Base-by-base conservation (phyloP, 768 basidiomycete genomes). In the Lactarius deliciosus region DNA sequence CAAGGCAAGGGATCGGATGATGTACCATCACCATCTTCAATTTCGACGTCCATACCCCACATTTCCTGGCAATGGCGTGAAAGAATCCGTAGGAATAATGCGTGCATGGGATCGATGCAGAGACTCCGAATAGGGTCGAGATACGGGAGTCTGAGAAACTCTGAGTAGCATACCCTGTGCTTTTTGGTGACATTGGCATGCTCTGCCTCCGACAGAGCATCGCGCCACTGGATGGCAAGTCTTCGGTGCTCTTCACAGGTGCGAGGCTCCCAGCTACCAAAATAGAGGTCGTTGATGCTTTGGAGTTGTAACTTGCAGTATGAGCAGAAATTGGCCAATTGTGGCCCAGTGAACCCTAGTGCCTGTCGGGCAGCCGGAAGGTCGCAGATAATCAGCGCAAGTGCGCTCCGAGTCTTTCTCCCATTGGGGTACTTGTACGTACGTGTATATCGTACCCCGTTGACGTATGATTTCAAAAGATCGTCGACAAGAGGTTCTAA, bases 401-500 rank as follows among this genome's bases (percentile, higher is more conserved):
- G 64, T 0, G 28, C 40, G 6, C 32, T 38, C 47, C 64, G 20
- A 3, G 43, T 60, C 6, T 41, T 34, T 32, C 60, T 22, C 11
- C 58, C 60, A 6, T 61, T 34, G 22, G 47, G 47, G 30, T 65
- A 53, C n/a, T 61, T 61, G 25, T 40, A 11, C 0, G 79, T 80
- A 6, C 62, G 25, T 0, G 75, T 66, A 18, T 75, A 70, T 47
- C 64, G 71, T 2, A 80, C 60, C 7, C 80, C 78, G 16, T 64
- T 34, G 10, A 70, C 2, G 76, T 78, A 83, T 15, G 78, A 70
- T 0, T 57, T 28, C 3, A 77, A 53, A 0, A 82, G 71, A 18
- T 79, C 74, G 53, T 79, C 74, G 6, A 82, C 73, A 15, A 82
- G 73, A 0, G 76, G 79, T 0, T 34, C n/a, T 2, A 83, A 68